These are phyloP conservation scores for Coprinopsis cinerea DNA, from an alignment of 768 basidiomycete species.

Conservation along the genomic window DNA sequence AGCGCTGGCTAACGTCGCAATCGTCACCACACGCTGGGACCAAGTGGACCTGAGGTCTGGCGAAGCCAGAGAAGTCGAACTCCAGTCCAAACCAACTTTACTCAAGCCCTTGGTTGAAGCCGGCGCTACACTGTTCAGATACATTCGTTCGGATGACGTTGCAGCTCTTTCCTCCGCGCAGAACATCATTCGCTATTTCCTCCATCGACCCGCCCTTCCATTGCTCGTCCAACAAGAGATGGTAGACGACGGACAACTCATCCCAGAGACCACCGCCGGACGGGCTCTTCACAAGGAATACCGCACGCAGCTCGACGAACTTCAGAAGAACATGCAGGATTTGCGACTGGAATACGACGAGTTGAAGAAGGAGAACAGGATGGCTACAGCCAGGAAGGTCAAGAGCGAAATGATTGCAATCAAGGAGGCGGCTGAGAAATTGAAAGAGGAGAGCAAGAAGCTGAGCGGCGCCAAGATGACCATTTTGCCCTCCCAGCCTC, in stretches of 20 bases:
- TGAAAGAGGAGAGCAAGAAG: slow-evolving; percentile 8
- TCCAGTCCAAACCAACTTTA: slow-evolving; percentile 4
- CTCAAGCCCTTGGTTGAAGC: slow-evolving; percentile 7
- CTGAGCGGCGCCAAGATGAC: background rate
- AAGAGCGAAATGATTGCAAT: slow-evolving; percentile 7
- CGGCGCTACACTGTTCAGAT: slow-evolving; percentile 8
- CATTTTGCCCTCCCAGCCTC: background rate
- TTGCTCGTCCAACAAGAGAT: slow-evolving; percentile 14
- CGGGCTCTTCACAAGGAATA: slow-evolving; percentile 11
- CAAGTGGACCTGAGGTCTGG: slow-evolving; percentile 5
- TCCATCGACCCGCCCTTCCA: background rate
- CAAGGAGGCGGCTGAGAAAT: slow-evolving; percentile 7
- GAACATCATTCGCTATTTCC: slow-evolving; percentile 8
- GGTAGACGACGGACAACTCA: slow-evolving; percentile 11
- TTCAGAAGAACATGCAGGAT: slow-evolving; percentile 10
- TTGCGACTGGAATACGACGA: slow-evolving; percentile 2
- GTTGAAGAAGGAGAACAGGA: slow-evolving; percentile 7
- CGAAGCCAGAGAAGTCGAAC: slow-evolving; percentile 5
- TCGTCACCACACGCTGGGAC: slow-evolving; percentile 13
- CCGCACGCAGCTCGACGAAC: slow-evolving; percentile 8
- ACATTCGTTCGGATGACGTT: slow-evolving; percentile 1
- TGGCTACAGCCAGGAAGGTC: slow-evolving; percentile 1
- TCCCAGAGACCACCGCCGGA: slow-evolving; percentile 11
- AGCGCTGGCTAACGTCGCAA: slow-evolving; percentile 7
- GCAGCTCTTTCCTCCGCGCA: slow-evolving; percentile 7